Percentiles rank a stretch among this genome's conserved stretches.
Evolutionary conservation across 208 protist genomes (phyloP).

Genomic region (Polymyxa betae): DNA sequence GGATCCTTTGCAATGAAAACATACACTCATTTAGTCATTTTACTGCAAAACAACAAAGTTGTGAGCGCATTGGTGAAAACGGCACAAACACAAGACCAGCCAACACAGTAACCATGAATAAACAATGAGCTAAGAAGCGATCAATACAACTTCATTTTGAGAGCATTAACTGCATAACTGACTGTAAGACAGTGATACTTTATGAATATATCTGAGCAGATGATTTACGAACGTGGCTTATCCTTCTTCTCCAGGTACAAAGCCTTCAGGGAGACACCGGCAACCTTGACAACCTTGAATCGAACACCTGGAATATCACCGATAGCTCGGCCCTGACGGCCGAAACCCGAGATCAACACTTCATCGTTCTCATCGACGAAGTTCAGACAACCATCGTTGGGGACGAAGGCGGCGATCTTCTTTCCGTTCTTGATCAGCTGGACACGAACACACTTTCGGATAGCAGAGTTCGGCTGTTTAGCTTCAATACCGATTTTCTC

Average conservation of each 20-base stretch:
- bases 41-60: too few species aligned
- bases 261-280: slow-evolving; percentile 93
- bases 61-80: too few species aligned
- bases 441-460: slow-evolving; percentile 99
- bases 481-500: slow-evolving; percentile 97
- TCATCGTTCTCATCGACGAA: slow-evolving; percentile 80
- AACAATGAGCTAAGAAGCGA: too few species aligned
- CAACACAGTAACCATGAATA: too few species aligned
- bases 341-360: slow-evolving; percentile 98
- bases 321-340: slow-evolving; percentile 96
- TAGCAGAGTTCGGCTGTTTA: slow-evolving; percentile 99
- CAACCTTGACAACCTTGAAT: slow-evolving; percentile 98
- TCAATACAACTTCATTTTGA: too few species aligned
- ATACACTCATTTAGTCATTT: too few species aligned
- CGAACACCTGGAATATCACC: slow-evolving; percentile 99
- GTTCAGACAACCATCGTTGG: slow-evolving; percentile 89
- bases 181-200: too few species aligned
- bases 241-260: slow-evolving; percentile 98
- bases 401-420: slow-evolving; percentile 99
- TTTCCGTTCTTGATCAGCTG: slow-evolving; percentile 99
- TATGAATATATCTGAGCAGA: too few species aligned
- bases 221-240: slow-evolving; percentile 95
- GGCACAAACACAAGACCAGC: too few species aligned
- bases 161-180: too few species aligned
- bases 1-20: too few species aligned